Conservation (phyloP, 345 rosid genomes). For the Pelargonium nanum region DNA sequence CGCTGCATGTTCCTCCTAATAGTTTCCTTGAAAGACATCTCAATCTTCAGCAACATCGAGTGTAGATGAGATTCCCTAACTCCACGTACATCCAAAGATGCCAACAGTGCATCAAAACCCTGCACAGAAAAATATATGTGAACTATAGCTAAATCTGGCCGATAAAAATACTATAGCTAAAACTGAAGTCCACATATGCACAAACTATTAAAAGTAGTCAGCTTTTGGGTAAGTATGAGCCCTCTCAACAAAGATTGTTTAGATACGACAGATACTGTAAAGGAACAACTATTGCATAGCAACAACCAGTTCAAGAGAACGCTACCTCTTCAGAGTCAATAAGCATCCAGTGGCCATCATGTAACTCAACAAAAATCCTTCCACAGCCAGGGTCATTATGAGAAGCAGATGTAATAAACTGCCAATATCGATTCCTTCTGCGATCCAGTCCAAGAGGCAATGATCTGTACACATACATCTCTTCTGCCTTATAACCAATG, state of each 20-base stretch:
- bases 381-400: constrained; percentile 76
- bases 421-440: constrained; percentile 85
- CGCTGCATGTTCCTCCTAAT: constrained; percentile 26
- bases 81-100: constrained; percentile 74
- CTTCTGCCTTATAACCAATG: constrained; percentile 76
- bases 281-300: neutral
- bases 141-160: too few species aligned
- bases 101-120: constrained; percentile 57
- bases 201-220: neutral
- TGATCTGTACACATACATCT: constrained; percentile 60
- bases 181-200: neutral
- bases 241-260: too few species aligned
- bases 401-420: constrained; percentile 60
- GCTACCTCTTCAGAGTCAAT: constrained; percentile 72
- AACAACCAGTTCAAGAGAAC: neutral
- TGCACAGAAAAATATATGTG: constrained; percentile 21
- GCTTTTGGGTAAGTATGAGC: too few species aligned
- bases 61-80: constrained; percentile 66
- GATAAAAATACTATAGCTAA: neutral
- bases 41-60: constrained; percentile 58
- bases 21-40: constrained; percentile 57
- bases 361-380: constrained; percentile 71
- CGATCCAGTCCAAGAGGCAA: constrained; percentile 90
- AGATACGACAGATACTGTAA: too few species aligned
- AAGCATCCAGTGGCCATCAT: constrained; percentile 67